Percentiles rank a stretch among this genome's conserved stretches.
These are phyloP conservation scores for Chaetomiaceae sp. DNA, from an alignment of 2,329 filamentous ascomycete genomes.

Conservation along the genomic window DNA sequence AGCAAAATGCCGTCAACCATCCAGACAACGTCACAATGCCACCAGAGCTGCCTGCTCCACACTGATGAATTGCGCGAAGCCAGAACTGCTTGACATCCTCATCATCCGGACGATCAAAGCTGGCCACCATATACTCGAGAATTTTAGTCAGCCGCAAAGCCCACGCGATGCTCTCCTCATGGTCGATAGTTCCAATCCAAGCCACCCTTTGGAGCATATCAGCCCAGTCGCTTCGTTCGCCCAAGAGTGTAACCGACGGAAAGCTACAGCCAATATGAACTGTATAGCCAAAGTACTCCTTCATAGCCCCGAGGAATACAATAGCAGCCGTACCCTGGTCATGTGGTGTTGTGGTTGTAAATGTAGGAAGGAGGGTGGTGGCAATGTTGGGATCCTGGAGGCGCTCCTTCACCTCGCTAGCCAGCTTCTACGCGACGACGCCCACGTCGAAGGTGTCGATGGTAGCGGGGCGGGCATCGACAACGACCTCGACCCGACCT, in stretches of 20 bases:
- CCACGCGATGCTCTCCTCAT: constrained; percentile 32
- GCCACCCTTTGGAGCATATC: constrained; percentile 32
- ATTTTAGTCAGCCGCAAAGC: constrained; percentile 34
- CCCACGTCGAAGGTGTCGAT: not conserved
- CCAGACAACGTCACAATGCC: constrained; percentile 9
- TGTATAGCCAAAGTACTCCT: constrained; percentile 38
- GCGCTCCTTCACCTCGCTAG: constrained; percentile 2
- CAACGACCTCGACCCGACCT: constrained; percentile 35
- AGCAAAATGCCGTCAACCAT: constrained; percentile 21
- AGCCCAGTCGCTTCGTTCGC: constrained; percentile 39
- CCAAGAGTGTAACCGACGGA: constrained; percentile 44
- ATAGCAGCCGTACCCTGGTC: constrained; percentile 37
- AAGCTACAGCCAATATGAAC: constrained; percentile 36
- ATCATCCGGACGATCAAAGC: constrained; percentile 31
- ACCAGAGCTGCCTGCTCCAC: not conserved
- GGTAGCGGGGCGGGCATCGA: constrained; percentile 22
- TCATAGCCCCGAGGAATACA: constrained; percentile 40
- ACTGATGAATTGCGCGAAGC: constrained; percentile 16
- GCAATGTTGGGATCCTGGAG: constrained; percentile 7
- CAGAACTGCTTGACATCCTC: constrained; percentile 35
- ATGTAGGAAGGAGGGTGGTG: constrained; percentile 35
- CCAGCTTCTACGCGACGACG: not conserved
- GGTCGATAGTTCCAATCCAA: constrained; percentile 34
- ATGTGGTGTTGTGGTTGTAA: constrained; percentile 39
- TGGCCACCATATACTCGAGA: constrained; percentile 34